Evolutionary conservation across 345 rosid genomes (phyloP).

Genomic region (Erucastrum elatum): DNA sequence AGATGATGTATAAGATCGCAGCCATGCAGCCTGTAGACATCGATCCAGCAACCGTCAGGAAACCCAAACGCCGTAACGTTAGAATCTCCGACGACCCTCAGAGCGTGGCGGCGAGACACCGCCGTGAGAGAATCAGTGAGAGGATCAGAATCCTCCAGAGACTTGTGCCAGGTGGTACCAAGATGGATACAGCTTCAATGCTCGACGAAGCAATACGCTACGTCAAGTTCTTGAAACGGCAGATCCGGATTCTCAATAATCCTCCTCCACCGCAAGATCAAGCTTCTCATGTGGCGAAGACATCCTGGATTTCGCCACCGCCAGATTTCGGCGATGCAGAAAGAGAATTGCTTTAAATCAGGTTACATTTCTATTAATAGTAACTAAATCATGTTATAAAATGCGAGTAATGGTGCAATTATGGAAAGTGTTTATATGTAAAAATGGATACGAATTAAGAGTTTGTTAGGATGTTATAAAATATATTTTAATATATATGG

Average conservation of each 20-base stretch:
- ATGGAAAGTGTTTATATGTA: slow-evolving; percentile 26
- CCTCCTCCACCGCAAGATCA: slow-evolving; percentile 36
- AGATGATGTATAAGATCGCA: slow-evolving; percentile 96
- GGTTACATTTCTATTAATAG: slow-evolving; percentile 30
- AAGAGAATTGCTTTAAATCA: slow-evolving; percentile 32
- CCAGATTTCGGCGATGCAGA: slow-evolving; percentile 20
- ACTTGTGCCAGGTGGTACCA: slow-evolving; percentile 93
- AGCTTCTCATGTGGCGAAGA: slow-evolving; percentile 13
- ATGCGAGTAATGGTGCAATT: slow-evolving; percentile 30
- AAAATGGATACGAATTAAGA: slow-evolving; percentile 36
- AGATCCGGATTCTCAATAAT: slow-evolving; percentile 59
- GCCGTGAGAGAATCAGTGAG: slow-evolving; percentile 92
- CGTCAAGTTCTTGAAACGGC: slow-evolving; percentile 89
- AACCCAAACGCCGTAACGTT: slow-evolving; percentile 83
- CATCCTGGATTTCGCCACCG: slow-evolving; percentile 30
- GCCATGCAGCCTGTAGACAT: slow-evolving; percentile 95
- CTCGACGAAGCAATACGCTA: slow-evolving; percentile 90
- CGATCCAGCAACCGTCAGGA: slow-evolving; percentile 74
- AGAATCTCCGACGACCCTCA: slow-evolving; percentile 95
- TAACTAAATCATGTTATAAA: slow-evolving; percentile 23
- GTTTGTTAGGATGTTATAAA: slow-evolving; percentile 56
- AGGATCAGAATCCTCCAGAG: slow-evolving; percentile 85
- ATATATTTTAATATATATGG: slow-evolving; percentile 8
- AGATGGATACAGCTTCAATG: slow-evolving; percentile 98
- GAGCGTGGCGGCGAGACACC: slow-evolving; percentile 90